Evolutionary conservation across 1,284 basidiomycete genomes (phyloP).

Genomic region (Xerocomus nothofagi): DNA sequence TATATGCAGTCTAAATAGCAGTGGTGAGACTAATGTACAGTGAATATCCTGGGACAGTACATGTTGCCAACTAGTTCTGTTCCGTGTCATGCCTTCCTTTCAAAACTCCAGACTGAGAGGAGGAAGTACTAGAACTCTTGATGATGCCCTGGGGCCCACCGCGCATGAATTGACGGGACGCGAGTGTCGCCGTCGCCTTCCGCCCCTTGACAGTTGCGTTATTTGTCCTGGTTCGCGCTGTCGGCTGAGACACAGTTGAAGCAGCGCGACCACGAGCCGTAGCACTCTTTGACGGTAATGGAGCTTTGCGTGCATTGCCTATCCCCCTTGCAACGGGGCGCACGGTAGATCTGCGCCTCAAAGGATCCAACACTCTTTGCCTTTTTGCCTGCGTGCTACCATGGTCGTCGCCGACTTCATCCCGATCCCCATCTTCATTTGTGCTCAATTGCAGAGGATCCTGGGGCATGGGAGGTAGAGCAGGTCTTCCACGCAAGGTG

Average conservation of each 20-base stretch:
- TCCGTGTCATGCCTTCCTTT: slow-evolving; percentile 21
- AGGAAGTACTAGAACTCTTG: slow-evolving; percentile 26
- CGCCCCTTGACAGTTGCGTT: slow-evolving; percentile 17
- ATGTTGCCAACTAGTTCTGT: not conserved
- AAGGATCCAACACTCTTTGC: slow-evolving; percentile 30
- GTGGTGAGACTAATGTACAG: slow-evolving; percentile 27
- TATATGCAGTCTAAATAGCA: slow-evolving; percentile 8
- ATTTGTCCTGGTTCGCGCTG: slow-evolving; percentile 11
- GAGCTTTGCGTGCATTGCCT: slow-evolving; percentile 15
- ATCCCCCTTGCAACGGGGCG: slow-evolving; percentile 25
- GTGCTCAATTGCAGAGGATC: slow-evolving; percentile 23
- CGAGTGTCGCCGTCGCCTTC: slow-evolving; percentile 7
- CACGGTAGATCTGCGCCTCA: slow-evolving; percentile 30
- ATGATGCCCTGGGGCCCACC: slow-evolving; percentile 13
- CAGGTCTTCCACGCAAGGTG: slow-evolving; percentile 30
- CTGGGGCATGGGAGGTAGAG: not conserved
- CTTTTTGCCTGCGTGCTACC: slow-evolving; percentile 21
- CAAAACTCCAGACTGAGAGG: slow-evolving; percentile 30
- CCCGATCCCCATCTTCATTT: slow-evolving; percentile 27
- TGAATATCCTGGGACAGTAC: slow-evolving; percentile 3
- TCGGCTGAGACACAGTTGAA: slow-evolving; percentile 14
- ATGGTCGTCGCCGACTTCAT: slow-evolving; percentile 8
- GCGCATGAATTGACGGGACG: slow-evolving; percentile 13
- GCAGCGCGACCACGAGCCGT: slow-evolving; percentile 9
- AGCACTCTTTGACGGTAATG: slow-evolving; percentile 13